A percentile compares a stretch with the other conserved stretches of the same genome.
phyloP scores from a whole-genome alignment of 2,329 filamentous ascomycete genomes.

The Hymenoscyphus scutula region DNA sequence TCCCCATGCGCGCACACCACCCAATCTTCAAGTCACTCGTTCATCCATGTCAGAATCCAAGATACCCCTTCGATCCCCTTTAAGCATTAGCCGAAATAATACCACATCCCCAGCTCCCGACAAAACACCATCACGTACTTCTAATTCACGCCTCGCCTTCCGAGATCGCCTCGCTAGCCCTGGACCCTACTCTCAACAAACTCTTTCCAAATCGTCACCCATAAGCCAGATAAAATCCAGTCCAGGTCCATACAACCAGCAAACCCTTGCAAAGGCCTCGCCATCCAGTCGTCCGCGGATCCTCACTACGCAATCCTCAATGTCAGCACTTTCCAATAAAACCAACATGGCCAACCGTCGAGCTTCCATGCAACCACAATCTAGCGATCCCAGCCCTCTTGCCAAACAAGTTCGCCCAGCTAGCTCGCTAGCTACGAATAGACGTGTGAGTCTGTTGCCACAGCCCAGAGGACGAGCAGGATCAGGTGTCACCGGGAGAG shows the following conservation, averaged over 20 bases:
- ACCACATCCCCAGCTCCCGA: conserved; percentile 31
- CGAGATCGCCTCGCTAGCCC: conserved; percentile 55
- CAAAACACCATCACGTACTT: conserved; percentile 31
- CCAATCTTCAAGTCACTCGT: conserved; percentile 27
- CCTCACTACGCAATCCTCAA: conserved; percentile 42
- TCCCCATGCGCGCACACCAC: conserved; percentile 29
- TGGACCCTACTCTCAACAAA: conserved; percentile 48
- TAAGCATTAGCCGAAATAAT: conserved; percentile 27
- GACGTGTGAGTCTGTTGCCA: conserved; percentile 55
- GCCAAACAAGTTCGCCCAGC: conserved; percentile 46
- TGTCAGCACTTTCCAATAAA: conserved; percentile 37
- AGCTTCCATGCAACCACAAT: conserved; percentile 51
- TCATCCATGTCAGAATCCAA: conserved; percentile 30
- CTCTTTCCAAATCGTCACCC: conserved; percentile 39
- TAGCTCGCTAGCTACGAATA: conserved; percentile 53
- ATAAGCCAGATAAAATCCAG: conserved; percentile 34
- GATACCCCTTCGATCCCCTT: conserved; percentile 35
- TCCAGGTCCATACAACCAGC: conserved; percentile 51
- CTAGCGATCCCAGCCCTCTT: conserved; percentile 36
- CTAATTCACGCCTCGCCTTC: conserved; percentile 44
- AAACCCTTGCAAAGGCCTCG: conserved; percentile 42
- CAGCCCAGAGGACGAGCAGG: conserved; percentile 36
- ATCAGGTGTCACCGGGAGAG: conserved; percentile 43
- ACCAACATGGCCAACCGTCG: conserved; percentile 43
- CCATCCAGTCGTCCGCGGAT: conserved; percentile 31